A percentile compares a stretch with the other conserved stretches of the same genome.
Conservation (phyloP, 768 basidiomycete genomes). For the Xanthoconium purpureum region DNA sequence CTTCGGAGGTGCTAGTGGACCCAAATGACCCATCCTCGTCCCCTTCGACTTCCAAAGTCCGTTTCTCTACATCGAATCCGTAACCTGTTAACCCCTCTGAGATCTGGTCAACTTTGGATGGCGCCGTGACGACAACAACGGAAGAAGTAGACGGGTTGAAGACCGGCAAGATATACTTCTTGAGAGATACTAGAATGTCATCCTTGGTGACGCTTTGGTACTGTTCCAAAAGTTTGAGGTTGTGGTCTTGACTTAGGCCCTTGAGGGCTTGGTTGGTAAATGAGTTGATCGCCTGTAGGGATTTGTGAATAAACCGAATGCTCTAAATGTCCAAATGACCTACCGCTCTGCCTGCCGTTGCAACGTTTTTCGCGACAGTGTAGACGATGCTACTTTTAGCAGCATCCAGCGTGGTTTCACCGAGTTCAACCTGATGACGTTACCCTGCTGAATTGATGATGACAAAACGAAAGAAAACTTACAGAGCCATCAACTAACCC, state of each 20-base stretch:
- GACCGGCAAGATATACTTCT: constrained; percentile 77
- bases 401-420: constrained; percentile 78
- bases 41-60: constrained; percentile 60
- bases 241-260: constrained; percentile 70
- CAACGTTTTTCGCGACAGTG: constrained; percentile 72
- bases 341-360: constrained; percentile 86
- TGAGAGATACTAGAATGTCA: constrained; percentile 67
- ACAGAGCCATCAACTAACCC: constrained; percentile 84
- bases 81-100: constrained; percentile 53
- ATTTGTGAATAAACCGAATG: constrained; percentile 7
- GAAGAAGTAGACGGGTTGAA: constrained; percentile 77
- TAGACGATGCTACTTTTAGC: constrained; percentile 93
- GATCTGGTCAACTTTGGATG: constrained; percentile 74
- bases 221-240: constrained; percentile 72
- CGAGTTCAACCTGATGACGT: constrained; percentile 64
- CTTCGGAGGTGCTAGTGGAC: constrained; percentile 32
- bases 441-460: neutral
- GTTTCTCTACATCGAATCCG: constrained; percentile 81
- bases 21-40: constrained; percentile 43
- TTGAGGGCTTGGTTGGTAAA: constrained; percentile 92
- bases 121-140: constrained; percentile 79
- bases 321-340: constrained; percentile 25
- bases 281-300: constrained; percentile 65
- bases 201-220: constrained; percentile 78
- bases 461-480: constrained; percentile 19